Base-by-base conservation (phyloP, 192 early-diverging fungal genomes). In the Cladochytrium replicatum region DNA sequence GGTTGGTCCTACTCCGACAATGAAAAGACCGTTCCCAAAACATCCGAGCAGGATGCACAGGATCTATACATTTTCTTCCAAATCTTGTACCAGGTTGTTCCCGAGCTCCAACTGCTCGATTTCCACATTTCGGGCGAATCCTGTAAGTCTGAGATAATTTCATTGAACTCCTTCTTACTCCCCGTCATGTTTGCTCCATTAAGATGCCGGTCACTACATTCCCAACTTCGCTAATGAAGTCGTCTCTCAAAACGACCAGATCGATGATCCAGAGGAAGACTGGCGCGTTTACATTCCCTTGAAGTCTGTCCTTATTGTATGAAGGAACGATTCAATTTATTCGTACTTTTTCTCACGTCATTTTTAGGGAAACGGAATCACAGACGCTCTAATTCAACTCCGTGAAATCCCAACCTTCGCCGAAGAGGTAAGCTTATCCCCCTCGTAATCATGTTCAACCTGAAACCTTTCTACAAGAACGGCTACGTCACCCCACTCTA, bases 291-390 rank as follows among this genome's bases (percentile, higher is more conserved):
- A n/a, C n/a, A n/a, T n/a, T n/a, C n/a, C n/a, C n/a, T n/a, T n/a
- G n/a, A n/a, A n/a, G n/a, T n/a, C n/a, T n/a, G n/a, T n/a, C n/a
- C n/a, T n/a, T n/a, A n/a, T n/a, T n/a, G n/a, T n/a, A n/a, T n/a
- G n/a, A n/a, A n/a, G n/a, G n/a, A n/a, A n/a, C n/a, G n/a, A n/a
- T n/a, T n/a, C n/a, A n/a, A n/a, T n/a, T n/a, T n/a, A n/a, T n/a
- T n/a, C n/a, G n/a, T n/a, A n/a, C n/a, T n/a, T n/a, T n/a, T n/a
- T n/a, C n/a, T n/a, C n/a, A n/a, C n/a, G n/a, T n/a, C n/a, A n/a
- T n/a, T n/a, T n/a, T n/a, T n/a, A n/a, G n/a, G 91, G 95, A 19
- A 96, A 99, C 64, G 92, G 95, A 6, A 61, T 89, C 50, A 87
- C 85, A 0, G 89, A 99, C 43, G 86, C 90, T 27, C 66, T 85